Evolutionary conservation across 345 rosid genomes (phyloP).

Genomic region (Corchorus olitorius): DNA sequence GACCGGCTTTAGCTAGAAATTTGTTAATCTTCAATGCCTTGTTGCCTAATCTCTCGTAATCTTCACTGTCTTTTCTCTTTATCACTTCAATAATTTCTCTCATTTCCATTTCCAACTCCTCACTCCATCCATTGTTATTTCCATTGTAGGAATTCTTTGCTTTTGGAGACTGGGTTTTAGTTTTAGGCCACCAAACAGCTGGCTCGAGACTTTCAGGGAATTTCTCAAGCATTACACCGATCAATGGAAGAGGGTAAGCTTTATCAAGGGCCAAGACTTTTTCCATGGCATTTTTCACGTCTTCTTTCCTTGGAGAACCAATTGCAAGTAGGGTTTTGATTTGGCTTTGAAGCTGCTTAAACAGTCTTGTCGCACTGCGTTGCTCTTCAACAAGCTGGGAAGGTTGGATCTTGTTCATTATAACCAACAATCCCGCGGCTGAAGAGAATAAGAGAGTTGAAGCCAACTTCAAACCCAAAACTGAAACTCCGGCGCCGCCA

Average conservation of each 20-base stretch:
- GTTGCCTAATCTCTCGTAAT: constrained; percentile 43
- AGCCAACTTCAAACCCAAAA: constrained; percentile 37
- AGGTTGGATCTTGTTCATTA: constrained; percentile 57
- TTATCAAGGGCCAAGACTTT: constrained; percentile 50
- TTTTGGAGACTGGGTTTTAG: background rate
- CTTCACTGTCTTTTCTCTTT: constrained; percentile 45
- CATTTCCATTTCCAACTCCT: constrained; percentile 46
- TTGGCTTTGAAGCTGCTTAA: constrained; percentile 48
- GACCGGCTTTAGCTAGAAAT: constrained; percentile 47
- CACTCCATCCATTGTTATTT: constrained; percentile 43
- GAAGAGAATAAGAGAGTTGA: constrained; percentile 43
- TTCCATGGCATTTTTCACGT: constrained; percentile 47
- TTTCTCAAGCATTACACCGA: constrained; percentile 53
- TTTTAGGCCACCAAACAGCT: constrained; percentile 54
- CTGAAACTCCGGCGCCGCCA: constrained; percentile 17
- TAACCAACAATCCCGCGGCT: constrained; percentile 40
- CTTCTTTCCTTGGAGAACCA: constrained; percentile 27
- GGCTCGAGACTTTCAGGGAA: constrained; percentile 49
- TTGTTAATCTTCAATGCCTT: constrained; percentile 44
- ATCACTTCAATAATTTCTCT: constrained; percentile 33
- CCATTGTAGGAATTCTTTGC: background rate
- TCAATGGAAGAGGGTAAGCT: constrained; percentile 60
- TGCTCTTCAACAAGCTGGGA: constrained; percentile 68
- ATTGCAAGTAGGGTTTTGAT: constrained; percentile 32
- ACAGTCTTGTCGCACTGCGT: constrained; percentile 52